These are phyloP conservation scores for Podaxis mareebaensis DNA, from an alignment of 768 basidiomycete genomes.

Conservation along the genomic window DNA sequence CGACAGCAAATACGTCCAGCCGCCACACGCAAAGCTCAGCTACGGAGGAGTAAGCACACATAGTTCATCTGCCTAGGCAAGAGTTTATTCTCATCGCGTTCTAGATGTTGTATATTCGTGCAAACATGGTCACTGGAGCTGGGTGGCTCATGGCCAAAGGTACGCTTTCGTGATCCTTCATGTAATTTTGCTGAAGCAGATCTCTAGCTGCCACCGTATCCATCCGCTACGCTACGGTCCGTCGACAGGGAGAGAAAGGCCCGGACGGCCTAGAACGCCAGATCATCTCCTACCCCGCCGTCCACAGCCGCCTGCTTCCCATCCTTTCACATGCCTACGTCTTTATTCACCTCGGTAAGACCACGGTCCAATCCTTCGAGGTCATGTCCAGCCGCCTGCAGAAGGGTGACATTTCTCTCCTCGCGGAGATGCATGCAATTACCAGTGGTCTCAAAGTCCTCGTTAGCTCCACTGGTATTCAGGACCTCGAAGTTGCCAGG, in stretches of 20 bases:
- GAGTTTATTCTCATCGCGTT: not conserved
- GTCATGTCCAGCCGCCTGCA: conserved; percentile 49
- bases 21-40: conserved; percentile 72
- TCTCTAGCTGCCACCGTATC: conserved; percentile 56
- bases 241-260: conserved; percentile 62
- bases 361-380: conserved; percentile 53
- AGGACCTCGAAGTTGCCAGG: conserved; percentile 64
- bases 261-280: conserved; percentile 60
- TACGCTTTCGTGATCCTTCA: conserved; percentile 21
- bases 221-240: conserved; percentile 71
- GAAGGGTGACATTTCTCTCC: conserved; percentile 56
- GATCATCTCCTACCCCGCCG: conserved; percentile 71
- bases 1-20: conserved; percentile 62
- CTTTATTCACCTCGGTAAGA: conserved; percentile 62
- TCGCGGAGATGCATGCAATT: conserved; percentile 73
- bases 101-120: conserved; percentile 76
- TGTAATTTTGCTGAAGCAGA: not conserved
- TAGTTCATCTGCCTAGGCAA: not conserved
- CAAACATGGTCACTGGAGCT: conserved; percentile 60
- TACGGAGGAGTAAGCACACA: conserved; percentile 64
- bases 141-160: conserved; percentile 72
- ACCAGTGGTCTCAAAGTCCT: conserved; percentile 71
- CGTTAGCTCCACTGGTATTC: conserved; percentile 49
- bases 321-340: conserved; percentile 69
- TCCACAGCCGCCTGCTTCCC: conserved; percentile 72